phyloP scores from a whole-genome alignment of 768 basidiomycete genomes.

The Leucosporidium yakuticum region DNA sequence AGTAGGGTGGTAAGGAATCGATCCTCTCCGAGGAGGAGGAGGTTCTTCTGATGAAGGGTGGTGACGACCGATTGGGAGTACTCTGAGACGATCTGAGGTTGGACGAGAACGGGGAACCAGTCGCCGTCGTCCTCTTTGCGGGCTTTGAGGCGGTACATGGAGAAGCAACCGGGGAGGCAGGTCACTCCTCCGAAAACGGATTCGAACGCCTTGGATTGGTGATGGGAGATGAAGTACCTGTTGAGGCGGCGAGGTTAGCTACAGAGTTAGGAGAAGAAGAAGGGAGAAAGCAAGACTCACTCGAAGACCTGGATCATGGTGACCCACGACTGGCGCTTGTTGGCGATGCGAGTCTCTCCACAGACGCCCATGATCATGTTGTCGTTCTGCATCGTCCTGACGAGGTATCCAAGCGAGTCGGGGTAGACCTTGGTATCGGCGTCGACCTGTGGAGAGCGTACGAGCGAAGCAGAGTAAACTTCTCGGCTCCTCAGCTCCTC shows the following conservation, averaged over 20 bases:
- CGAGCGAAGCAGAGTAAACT: not conserved
- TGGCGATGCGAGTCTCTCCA: conserved; percentile 96
- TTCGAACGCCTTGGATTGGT: conserved; percentile 96
- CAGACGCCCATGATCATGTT: conserved; percentile 99
- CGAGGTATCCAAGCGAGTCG: conserved; percentile 78
- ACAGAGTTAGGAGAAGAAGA: not conserved
- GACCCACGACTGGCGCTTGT: conserved; percentile 97
- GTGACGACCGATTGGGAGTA: conserved; percentile 91
- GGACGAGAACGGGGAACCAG: conserved; percentile 94
- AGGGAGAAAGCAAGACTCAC: conserved; percentile 15
- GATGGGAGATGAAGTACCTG: conserved; percentile 93
- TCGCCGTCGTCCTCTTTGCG: conserved; percentile 81
- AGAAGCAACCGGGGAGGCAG: conserved; percentile 98
- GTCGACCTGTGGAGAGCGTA: conserved; percentile 63
- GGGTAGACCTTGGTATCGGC: conserved; percentile 96
- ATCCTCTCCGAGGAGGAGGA: conserved; percentile 93
- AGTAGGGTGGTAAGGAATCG: conserved; percentile 96
- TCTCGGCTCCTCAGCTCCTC: conserved; percentile 7
- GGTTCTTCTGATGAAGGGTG: conserved; percentile 95
- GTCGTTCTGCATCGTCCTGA: conserved; percentile 98
- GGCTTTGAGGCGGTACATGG: conserved; percentile 97
- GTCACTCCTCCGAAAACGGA: conserved; percentile 99
- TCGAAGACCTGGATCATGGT: conserved; percentile 97
- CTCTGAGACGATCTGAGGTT: conserved; percentile 93
- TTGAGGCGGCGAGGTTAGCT: not conserved